phyloP scores from a whole-genome alignment of 2,329 filamentous ascomycete species.

The Alternaria triticina region DNA sequence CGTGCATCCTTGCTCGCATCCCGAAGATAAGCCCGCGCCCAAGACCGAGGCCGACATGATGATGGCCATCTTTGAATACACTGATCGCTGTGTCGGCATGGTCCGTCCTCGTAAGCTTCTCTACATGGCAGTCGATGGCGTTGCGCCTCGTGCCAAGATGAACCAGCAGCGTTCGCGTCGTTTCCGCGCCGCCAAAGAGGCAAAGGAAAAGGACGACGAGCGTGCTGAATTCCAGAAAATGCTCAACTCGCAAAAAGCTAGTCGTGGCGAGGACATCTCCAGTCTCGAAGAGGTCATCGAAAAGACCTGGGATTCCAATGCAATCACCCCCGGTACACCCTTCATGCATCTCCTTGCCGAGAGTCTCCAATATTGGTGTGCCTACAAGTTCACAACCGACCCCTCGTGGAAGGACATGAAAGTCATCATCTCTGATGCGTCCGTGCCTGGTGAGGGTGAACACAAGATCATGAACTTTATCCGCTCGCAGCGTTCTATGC shows the following conservation, averaged over 20 bases:
- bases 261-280: conserved; percentile 59
- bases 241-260: conserved; percentile 74
- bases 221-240: conserved; percentile 87
- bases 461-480: conserved; percentile 99
- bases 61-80: conserved; percentile 97
- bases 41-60: conserved; percentile 99
- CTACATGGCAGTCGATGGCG: conserved; percentile 98
- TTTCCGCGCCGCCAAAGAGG: conserved; percentile 93
- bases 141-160: conserved; percentile 98
- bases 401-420: conserved; percentile 91
- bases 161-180: conserved; percentile 97
- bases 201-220: conserved; percentile 90
- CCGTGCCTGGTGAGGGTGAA: conserved; percentile 95
- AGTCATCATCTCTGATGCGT: conserved; percentile 97
- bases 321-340: conserved; percentile 93
- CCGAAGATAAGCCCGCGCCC: conserved; percentile 88
- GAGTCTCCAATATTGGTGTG: conserved; percentile 93
- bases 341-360: conserved; percentile 97
- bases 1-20: conserved; percentile 97
- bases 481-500: conserved; percentile 86
- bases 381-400: conserved; percentile 97
- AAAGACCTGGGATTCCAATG: conserved; percentile 90
- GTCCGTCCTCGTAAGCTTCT: conserved; percentile 92
- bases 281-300: conserved; percentile 70
- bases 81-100: conserved; percentile 99